Evolutionary conservation across 176 grass and related monocot species (phyloP), one percentile per base, ranked within the genome.

Genomic region (Tillandsia fasciculata): DNA sequence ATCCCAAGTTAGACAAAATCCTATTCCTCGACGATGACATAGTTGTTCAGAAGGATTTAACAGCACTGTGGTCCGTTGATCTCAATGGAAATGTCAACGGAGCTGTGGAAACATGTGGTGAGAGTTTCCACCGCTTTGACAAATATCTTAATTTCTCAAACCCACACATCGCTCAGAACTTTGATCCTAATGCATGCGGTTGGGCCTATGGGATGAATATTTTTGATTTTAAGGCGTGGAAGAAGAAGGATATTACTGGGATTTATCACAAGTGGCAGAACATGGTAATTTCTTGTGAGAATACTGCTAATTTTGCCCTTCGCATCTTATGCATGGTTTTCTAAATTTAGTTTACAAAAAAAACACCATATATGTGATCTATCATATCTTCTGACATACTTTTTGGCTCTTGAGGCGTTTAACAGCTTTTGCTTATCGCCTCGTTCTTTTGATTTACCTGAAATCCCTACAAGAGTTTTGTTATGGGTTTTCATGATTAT

Each of bases 191-290:
- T 9, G 56, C 15, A 61, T 61, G 56, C 22, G 56, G 17, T 18
- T 61, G 56, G 56, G 56, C 56, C 15, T 61, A 61, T 18, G 56
- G 56, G 17, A 61, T 61, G 56, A 61, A 61, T 61, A 61, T 61
- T 9, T 61, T 61, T n/a, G 56, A 61, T 61, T 61, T 61, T n/a
- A 23, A 20, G 2, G 56, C 56, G 22, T 61, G 56, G 56, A 61
- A 20, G 56, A 61, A 61, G 56, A 61, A 15, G 22, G 22, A 61
- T 61, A 61, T 61, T 18, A 61, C 17, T 18, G 56, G 22, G 22
- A 61, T 20, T 18, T 61, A 61, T 61, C 56, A 61, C 10, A 18
- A 22, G 17, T 61, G 56, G 56, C 56, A 18, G 10, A 61, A 61
- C 17, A 20, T 18, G 56, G 56, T 61, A 61, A 61, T 0, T 61